Base-by-base conservation (phyloP, 768 basidiomycete genomes). In the Russula vinacea region DNA sequence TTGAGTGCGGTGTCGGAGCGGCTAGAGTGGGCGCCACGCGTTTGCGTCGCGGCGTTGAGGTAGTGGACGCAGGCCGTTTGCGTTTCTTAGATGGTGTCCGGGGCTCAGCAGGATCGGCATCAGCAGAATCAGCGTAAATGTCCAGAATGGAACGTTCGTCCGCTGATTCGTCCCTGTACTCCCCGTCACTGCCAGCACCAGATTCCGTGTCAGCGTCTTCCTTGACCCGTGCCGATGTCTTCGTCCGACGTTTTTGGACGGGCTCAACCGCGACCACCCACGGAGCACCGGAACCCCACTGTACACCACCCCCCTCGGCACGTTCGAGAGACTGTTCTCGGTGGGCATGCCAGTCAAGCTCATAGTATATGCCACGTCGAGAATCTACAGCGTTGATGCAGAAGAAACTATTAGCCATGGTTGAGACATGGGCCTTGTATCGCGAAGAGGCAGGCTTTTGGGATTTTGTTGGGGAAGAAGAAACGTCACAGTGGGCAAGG, bases 21-120 rank as follows among this genome's bases (percentile, higher is more conserved):
- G 75, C 45, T 76, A 74, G 33, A 77, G 44, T 4, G 19, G 62
- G 26, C 5, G 65, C 49, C 2, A 24, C 57, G 13, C 65, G 65
- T 53, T 67, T 68, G 37, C 65, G 61, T 33, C 64, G 69, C 19
- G 72, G 64, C 3, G 66, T 65, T 14, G 66, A 67, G 6, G 69
- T 64, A 5, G 62, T 61, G 19, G 61, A 61, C 13, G 71, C 58
- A 13, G 69, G 40, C 19, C 78, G 77, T 72, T 81, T 83, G 32
- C 85, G 82, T 70, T 83, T 83, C 37, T 78, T 76, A 24, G 77
- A 79, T 1, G 86, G 86, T 16, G 86, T 89, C 51, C 76, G 78
- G 5, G 80, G 81, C 59, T 74, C 29, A 24, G 16, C 16, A 33
- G 9, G 35, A 16, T 32, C 26, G 32, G 47, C 8, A 64, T 70